These are phyloP conservation scores for Euphorbia lathyris DNA, from an alignment of 345 rosid species.

Conservation along the genomic window DNA sequence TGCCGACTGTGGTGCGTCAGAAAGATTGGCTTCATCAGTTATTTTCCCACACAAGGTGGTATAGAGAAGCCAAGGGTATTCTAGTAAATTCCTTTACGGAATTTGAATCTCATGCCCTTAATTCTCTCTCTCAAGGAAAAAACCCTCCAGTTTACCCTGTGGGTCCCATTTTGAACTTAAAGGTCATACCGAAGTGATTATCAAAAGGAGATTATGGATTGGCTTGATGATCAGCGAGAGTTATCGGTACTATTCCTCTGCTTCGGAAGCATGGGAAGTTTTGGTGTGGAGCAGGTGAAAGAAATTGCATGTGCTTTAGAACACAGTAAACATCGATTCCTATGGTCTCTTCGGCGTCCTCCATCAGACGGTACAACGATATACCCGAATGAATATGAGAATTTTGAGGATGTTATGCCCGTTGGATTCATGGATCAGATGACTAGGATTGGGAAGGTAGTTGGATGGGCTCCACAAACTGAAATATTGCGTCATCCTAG, in stretches of 20 bases:
- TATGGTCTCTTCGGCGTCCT: background rate
- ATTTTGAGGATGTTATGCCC: background rate
- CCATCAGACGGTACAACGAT: background rate
- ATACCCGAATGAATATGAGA: background rate
- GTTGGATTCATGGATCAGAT: conserved; percentile 17
- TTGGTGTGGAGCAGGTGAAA: background rate
- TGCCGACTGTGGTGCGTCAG: background rate
- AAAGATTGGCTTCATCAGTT: background rate
- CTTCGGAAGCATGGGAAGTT: background rate
- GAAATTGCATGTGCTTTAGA: background rate
- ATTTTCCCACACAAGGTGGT: background rate
- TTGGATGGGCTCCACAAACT: conserved; percentile 23
- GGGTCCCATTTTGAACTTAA: conserved; percentile 3
- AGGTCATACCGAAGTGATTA: too few relatives aligned
- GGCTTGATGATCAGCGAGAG: background rate
- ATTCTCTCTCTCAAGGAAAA: background rate
- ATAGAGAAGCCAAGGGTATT: conserved; percentile 2
- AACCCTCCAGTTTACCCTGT: conserved; percentile 9
- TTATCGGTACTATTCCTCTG: background rate
- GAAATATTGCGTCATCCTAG: conserved; percentile 4
- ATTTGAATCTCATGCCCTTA: background rate
- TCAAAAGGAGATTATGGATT: background rate
- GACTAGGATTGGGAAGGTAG: conserved; percentile 6
- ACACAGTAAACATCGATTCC: background rate
- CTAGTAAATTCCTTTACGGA: background rate